Percentiles rank a stretch among this genome's conserved stretches.
These are phyloP conservation scores for Buddleja alternifolia DNA, from an alignment of 257 asterid genomes.

Conservation along the genomic window DNA sequence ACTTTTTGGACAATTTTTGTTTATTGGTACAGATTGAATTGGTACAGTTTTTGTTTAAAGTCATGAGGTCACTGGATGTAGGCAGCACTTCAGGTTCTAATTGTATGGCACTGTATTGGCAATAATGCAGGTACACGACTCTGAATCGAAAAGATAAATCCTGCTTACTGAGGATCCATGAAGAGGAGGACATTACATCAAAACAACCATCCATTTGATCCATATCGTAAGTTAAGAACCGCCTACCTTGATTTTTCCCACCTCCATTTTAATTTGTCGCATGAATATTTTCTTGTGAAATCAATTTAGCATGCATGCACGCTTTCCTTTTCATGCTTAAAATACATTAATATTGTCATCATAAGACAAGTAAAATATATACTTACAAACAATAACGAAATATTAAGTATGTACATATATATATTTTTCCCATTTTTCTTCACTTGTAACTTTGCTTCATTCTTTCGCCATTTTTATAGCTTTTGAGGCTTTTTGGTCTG, in stretches of 20 bases:
- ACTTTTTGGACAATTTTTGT: background rate
- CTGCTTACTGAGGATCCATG: slow-evolving; percentile 43
- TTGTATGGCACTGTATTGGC: slow-evolving; percentile 11
- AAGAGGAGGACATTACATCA: slow-evolving; percentile 68
- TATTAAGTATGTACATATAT: too few relatives aligned
- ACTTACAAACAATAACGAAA: background rate
- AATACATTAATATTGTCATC: background rate
- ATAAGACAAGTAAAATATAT: background rate
- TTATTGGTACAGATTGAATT: too few relatives aligned
- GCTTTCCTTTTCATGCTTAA: background rate
- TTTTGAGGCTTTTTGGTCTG: slow-evolving; percentile 78
- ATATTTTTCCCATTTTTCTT: too few relatives aligned
- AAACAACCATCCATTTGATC: slow-evolving; percentile 58
- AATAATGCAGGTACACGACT: slow-evolving; percentile 28
- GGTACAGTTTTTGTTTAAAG: too few relatives aligned
- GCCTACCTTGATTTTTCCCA: background rate
- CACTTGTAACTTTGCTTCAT: slow-evolving; percentile 13
- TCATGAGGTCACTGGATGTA: background rate
- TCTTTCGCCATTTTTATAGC: slow-evolving; percentile 50
- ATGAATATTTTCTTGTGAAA: background rate
- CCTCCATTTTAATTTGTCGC: background rate
- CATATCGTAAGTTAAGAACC: slow-evolving; percentile 57
- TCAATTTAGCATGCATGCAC: background rate
- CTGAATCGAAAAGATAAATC: slow-evolving; percentile 1
- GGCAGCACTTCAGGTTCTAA: slow-evolving; percentile 10